Evolutionary conservation across 2,329 filamentous ascomycete genomes (phyloP).

Genomic region (Talaromyces pinophilus): DNA sequence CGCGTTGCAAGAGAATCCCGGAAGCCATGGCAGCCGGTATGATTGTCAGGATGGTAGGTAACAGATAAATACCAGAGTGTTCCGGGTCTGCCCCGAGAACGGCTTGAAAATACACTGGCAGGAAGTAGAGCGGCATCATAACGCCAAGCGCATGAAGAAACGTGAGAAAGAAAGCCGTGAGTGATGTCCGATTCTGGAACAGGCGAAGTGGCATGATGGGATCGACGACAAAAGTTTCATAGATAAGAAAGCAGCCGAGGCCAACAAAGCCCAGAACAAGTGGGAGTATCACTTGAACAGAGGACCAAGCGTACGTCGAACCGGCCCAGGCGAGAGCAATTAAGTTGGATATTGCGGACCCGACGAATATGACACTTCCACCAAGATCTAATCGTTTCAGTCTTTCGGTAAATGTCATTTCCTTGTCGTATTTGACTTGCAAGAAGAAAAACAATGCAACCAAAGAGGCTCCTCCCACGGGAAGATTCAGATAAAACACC

Average conservation of each 20-base stretch:
- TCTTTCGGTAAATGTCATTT: constrained; percentile 16
- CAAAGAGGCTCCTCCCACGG: constrained; percentile 29
- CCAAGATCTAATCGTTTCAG: constrained; percentile 32
- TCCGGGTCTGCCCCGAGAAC: constrained; percentile 39
- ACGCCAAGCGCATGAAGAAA: constrained; percentile 43
- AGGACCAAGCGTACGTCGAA: constrained; percentile 33
- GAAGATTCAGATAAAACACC: constrained; percentile 38
- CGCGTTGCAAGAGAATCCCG: constrained; percentile 37
- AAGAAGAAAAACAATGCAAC: constrained; percentile 31
- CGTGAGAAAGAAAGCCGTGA: constrained; percentile 35
- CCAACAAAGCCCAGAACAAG: constrained; percentile 32
- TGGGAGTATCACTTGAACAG: constrained; percentile 32
- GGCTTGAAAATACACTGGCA: constrained; percentile 52
- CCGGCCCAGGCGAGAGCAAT: constrained; percentile 37
- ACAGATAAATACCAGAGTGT: constrained; percentile 34
- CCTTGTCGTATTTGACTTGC: constrained; percentile 23
- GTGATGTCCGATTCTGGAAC: constrained; percentile 47
- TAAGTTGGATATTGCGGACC: constrained; percentile 32
- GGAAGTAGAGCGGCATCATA: constrained; percentile 44
- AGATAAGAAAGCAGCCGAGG: constrained; percentile 27
- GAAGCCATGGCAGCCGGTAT: constrained; percentile 33
- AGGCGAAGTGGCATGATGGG: constrained; percentile 48
- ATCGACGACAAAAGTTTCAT: constrained; percentile 26
- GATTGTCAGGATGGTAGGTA: constrained; percentile 33
- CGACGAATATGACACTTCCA: constrained; percentile 34